phyloP scores from a whole-genome alignment of 495 filamentous ascomycete genomes.

The Articulospora tetracladia region DNA sequence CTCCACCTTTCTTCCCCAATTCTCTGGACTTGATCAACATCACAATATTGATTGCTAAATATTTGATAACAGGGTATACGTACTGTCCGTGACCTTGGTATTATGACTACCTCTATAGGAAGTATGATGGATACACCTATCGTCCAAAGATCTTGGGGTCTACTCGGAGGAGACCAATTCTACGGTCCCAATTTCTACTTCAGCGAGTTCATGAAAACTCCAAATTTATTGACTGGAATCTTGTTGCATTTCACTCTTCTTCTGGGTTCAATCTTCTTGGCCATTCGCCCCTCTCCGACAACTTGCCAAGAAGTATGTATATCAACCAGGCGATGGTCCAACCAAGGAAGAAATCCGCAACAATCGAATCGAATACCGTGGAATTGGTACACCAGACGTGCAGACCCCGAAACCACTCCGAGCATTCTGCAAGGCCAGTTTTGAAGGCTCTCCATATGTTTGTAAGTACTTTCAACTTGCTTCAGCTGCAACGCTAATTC shows the following conservation, averaged over 20 bases:
- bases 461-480: constrained; percentile 34
- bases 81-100: constrained; percentile 60
- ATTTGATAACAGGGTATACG: constrained; percentile 44
- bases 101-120: constrained; percentile 58
- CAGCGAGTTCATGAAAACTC: constrained; percentile 60
- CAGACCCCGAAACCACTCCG: constrained; percentile 33
- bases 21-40: too few species aligned
- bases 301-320: constrained; percentile 49
- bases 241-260: constrained; percentile 53
- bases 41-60: neutral
- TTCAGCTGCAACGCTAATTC: neutral
- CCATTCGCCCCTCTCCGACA: constrained; percentile 51
- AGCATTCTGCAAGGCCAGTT: constrained; percentile 56
- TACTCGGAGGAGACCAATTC: constrained; percentile 54
- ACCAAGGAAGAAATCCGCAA: constrained; percentile 49
- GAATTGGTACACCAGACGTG: constrained; percentile 59
- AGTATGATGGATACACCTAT: constrained; percentile 58
- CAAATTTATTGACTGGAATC: constrained; percentile 54
- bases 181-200: constrained; percentile 76
- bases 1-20: too few species aligned
- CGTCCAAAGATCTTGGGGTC: constrained; percentile 73
- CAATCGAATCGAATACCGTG: constrained; percentile 62
- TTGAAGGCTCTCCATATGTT: constrained; percentile 60
- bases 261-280: constrained; percentile 46
- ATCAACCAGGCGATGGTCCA: constrained; percentile 66